Evolutionary conservation across 2,329 filamentous ascomycete species (phyloP), one percentile per base, ranked within the genome.

Genomic region (Venturia carpophila): DNA sequence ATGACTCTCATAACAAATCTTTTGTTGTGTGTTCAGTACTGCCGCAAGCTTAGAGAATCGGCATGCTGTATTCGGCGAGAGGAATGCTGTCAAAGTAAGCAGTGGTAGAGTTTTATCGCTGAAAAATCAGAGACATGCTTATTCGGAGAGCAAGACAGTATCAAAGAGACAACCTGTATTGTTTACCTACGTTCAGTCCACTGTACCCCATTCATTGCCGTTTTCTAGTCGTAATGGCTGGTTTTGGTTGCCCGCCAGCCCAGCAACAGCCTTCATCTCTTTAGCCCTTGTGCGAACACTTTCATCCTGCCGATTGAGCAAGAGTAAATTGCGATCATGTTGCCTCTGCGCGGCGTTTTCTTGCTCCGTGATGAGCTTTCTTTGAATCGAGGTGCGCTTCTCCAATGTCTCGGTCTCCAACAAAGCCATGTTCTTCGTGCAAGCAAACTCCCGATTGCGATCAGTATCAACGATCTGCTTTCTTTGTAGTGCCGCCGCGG

Each of bases 171-270:
- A 24, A 15, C 47, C 47, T 52, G 11, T 15, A 52, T 52, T 24
- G 13, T 37, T 39, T 58, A 37, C 52, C 52, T 58, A 21, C 7
- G 21, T 5, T 63, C 43, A 63, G n/a, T 63, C 61, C 39, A 63
- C 61, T 24, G 61, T 63, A n/a, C 41, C 61, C 61, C 61, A 63
- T 24, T 63, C 61, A 27, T 63, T 63, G 13, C 61, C 61, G 19
- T 34, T 45, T n/a, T 49, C 45, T 17, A 63, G 34, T 52, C 61
- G 61, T 10, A 47, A 47, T 52, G 21, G 61, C 52, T 52, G 61
- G 15, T 43, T 52, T 7, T 49, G 41, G 3, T 24, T 45, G 1
- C 42, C 41, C 21, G 42, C 45, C 43, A 63, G 43, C 13, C 61
- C 61, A 13, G 61, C 61, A 27, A 63, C 61, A 49, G 41, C 34